Evolutionary conservation across 2,329 filamentous ascomycete genomes (phyloP), one percentile per base, ranked within the genome.

Genomic region (Mariannaea sp.): DNA sequence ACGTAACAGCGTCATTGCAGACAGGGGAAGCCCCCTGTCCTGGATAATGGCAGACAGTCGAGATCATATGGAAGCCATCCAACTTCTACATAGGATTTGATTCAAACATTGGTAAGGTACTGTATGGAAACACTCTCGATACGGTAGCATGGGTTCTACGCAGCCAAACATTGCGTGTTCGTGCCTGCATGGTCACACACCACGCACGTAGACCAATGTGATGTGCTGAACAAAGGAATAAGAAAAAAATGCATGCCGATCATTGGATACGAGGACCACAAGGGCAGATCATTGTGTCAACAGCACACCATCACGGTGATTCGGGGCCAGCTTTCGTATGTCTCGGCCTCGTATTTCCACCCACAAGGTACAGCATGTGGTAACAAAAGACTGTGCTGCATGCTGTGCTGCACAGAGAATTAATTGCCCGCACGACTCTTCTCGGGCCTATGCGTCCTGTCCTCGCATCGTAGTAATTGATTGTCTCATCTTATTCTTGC

Each of bases 201-300:
- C 27, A 19, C 41, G 36, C 36, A 49, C 41, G 30, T 10, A 10
- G 48, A 48, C 19, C 30, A 44, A 53, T 13, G 50, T 20, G 48
- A 54, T 54, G 55, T 45, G 58, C 48, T 61, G 53, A 43, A 40
- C 36, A 40, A 12, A 40, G 19, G n/a, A 12, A n/a, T 24, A 40
- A 40, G 36, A 19, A 26, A 40, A 39, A 26, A 40, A 26, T 22
- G 22, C 22, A 5, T 5, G 22, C 22, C 22, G 5, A 24, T 8
- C 22, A 24, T 24, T 24, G 22, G 22, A 8, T 24, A 24, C 32
- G 4, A 33, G 13, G 4, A 8, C 16, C n/a, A 5, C 35, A 7
- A 22, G 22, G 17, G 16, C 8, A 19, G 26, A 36, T 7, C 4
- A 16, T 27, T 30, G 7, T 22, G 29, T 46, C 42, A 35, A 44